Percentiles rank a stretch among this genome's conserved stretches.
These are phyloP conservation scores for Suaeda aralocaspica DNA, from an alignment of 148 eudicot species.

Conservation along the genomic window DNA sequence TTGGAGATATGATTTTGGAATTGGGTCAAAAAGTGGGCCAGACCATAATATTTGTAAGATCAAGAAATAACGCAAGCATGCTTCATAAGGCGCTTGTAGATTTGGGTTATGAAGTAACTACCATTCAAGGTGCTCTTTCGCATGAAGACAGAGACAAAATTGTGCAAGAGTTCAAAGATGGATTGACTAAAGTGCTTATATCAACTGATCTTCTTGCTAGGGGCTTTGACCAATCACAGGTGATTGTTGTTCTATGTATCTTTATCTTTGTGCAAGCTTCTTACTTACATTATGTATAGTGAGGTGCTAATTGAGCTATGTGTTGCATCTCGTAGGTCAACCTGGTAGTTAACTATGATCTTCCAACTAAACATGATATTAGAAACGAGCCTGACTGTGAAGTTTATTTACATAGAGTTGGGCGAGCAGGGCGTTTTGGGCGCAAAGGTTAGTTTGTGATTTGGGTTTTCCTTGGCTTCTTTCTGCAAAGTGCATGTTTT, in stretches of 20 bases:
- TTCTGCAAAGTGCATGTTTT: not conserved
- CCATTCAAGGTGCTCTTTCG: constrained; percentile 81
- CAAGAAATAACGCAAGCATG: constrained; percentile 59
- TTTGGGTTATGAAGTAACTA: constrained; percentile 82
- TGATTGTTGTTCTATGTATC: constrained; percentile 18
- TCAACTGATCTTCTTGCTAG: constrained; percentile 93
- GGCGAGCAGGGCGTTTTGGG: constrained; percentile 96
- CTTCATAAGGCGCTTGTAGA: constrained; percentile 67
- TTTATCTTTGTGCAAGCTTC: not conserved
- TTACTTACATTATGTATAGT: constrained; percentile 4
- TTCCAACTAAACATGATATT: constrained; percentile 47
- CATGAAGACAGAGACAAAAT: constrained; percentile 84
- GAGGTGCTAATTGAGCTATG: not conserved
- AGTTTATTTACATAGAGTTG: constrained; percentile 91
- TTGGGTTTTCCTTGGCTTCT: not conserved
- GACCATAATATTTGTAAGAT: constrained; percentile 77
- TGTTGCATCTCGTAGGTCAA: constrained; percentile 52
- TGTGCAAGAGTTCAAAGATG: constrained; percentile 84
- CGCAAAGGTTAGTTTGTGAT: constrained; percentile 64
- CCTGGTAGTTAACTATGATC: constrained; percentile 88
- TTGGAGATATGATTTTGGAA: constrained; percentile 71
- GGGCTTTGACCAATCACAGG: constrained; percentile 92
- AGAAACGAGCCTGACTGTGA: constrained; percentile 73
- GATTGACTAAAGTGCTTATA: constrained; percentile 82
- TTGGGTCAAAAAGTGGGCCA: constrained; percentile 82